phyloP scores from a whole-genome alignment of 2,329 filamentous ascomycete species.

The Capronia coronata region DNA sequence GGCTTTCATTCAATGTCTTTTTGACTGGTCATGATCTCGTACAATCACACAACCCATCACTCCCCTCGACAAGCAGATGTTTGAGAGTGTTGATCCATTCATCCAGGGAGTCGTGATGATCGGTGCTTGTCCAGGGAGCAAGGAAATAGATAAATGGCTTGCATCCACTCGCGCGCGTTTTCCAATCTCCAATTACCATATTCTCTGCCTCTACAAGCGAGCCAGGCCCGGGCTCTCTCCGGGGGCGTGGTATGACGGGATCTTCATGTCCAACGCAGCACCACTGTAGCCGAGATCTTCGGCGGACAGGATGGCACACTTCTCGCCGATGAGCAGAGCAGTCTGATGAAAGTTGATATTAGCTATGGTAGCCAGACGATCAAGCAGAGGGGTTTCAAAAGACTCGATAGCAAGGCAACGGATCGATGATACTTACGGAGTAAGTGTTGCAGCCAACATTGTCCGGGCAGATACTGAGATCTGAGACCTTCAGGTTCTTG shows the following conservation, averaged over 20 bases:
- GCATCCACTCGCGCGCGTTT: too few relatives aligned
- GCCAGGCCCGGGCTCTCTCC: slow-evolving; percentile 32
- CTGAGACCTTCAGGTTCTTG: slow-evolving; percentile 69
- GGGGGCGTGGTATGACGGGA: slow-evolving; percentile 53
- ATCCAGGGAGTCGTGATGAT: too few relatives aligned
- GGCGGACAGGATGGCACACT: slow-evolving; percentile 61
- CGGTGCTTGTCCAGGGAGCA: too few relatives aligned
- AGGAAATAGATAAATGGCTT: too few relatives aligned
- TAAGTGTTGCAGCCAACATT: slow-evolving; percentile 66
- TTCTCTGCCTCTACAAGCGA: too few relatives aligned
- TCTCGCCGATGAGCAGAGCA: slow-evolving; percentile 69
- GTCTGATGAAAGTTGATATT: slow-evolving; percentile 53
- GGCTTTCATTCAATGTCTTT: too few relatives aligned
- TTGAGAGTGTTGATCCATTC: too few relatives aligned
- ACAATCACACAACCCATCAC: too few relatives aligned
- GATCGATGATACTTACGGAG: slow-evolving; percentile 33
- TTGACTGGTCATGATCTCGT: too few relatives aligned
- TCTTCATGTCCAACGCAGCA: slow-evolving; percentile 68
- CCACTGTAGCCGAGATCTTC: slow-evolving; percentile 72
- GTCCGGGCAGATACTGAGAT: slow-evolving; percentile 69
- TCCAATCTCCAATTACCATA: too few relatives aligned
- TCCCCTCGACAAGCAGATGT: too few relatives aligned
- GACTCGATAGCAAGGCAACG: too few relatives aligned
- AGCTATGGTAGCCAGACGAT: not conserved
- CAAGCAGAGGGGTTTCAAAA: slow-evolving; percentile 13